A percentile compares a stretch with the other conserved stretches of the same genome.
These are phyloP conservation scores for Beta corolliflora DNA, from an alignment of 179 eudicot species.

Conservation along the genomic window DNA sequence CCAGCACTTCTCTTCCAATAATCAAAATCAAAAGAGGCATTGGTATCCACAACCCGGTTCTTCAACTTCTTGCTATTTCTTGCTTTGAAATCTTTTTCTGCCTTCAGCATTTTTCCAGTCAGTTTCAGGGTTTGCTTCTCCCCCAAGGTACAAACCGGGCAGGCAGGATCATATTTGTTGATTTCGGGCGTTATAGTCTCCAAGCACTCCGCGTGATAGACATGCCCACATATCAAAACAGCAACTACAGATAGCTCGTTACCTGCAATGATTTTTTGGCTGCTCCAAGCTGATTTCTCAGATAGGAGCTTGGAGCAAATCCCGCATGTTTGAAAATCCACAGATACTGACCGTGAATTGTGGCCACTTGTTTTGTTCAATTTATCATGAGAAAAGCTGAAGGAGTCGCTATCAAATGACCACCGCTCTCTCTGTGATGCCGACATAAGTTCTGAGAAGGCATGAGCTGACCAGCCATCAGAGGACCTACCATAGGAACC, in stretches of 20 bases:
- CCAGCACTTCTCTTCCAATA: conserved; percentile 37
- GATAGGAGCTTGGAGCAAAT: conserved; percentile 53
- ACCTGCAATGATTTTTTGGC: conserved; percentile 41
- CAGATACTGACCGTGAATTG: conserved; percentile 42
- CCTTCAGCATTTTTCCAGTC: conserved; percentile 43
- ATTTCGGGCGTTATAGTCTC: conserved; percentile 51
- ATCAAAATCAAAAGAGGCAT: conserved; percentile 47
- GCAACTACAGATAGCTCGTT: conserved; percentile 55
- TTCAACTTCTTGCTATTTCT: conserved; percentile 41
- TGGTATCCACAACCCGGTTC: conserved; percentile 38
- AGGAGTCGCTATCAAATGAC: conserved; percentile 79
- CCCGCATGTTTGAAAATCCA: conserved; percentile 48
- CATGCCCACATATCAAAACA: conserved; percentile 61
- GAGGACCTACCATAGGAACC: conserved; percentile 78
- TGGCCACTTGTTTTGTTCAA: conserved; percentile 41
- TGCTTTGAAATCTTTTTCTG: conserved; percentile 46
- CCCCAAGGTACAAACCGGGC: conserved; percentile 58
- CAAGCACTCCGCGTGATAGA: conserved; percentile 61
- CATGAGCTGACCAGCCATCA: conserved; percentile 75
- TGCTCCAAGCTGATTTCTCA: conserved; percentile 57
- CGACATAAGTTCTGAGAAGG: conserved; percentile 65
- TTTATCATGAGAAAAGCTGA: conserved; percentile 52
- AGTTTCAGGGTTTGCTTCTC: conserved; percentile 49
- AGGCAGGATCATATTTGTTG: conserved; percentile 56
- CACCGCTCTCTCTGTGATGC: conserved; percentile 66